Conservation (phyloP, 2,329 filamentous ascomycete genomes). For the Nothophaeocryptopus gaeumannii region DNA sequence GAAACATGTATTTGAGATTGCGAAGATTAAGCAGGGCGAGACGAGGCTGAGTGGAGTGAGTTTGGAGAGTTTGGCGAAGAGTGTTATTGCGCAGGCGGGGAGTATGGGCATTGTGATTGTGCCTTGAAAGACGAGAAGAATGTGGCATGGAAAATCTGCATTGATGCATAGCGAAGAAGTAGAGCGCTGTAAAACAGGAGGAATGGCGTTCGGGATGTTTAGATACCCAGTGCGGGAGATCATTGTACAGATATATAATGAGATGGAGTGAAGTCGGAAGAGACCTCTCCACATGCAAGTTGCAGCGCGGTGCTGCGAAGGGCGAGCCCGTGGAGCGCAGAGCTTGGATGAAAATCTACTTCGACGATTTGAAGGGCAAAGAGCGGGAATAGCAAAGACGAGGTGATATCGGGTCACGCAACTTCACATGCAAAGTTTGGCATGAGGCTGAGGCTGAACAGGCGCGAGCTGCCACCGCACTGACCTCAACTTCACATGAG, state of each 20-base stretch:
- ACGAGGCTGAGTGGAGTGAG: slow-evolving; percentile 63
- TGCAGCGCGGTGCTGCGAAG: too few relatives aligned
- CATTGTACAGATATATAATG: not conserved
- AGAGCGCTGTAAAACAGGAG: not conserved
- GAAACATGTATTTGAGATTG: slow-evolving; percentile 97
- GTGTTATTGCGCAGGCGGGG: slow-evolving; percentile 59
- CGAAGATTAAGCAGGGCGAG: slow-evolving; percentile 77
- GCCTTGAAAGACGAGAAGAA: slow-evolving; percentile 33
- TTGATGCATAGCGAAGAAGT: slow-evolving; percentile 1
- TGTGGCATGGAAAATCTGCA: not conserved
- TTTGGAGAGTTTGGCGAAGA: slow-evolving; percentile 75
- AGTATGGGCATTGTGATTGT: slow-evolving; percentile 51
- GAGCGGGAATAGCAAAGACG: too few relatives aligned
- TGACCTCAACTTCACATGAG: too few relatives aligned
- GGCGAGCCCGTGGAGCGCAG: too few relatives aligned
- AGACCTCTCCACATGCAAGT: not conserved
- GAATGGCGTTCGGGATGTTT: slow-evolving; percentile 6
- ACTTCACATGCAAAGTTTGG: too few relatives aligned
- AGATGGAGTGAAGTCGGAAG: not conserved
- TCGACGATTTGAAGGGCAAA: too few relatives aligned
- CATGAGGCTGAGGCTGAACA: too few relatives aligned
- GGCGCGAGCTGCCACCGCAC: too few relatives aligned
- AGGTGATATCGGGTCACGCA: too few relatives aligned
- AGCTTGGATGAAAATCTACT: too few relatives aligned
- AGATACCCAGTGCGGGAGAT: slow-evolving; percentile 7